Conservation (phyloP, 306 rosid genomes). For the Nissolia schottii region DNA sequence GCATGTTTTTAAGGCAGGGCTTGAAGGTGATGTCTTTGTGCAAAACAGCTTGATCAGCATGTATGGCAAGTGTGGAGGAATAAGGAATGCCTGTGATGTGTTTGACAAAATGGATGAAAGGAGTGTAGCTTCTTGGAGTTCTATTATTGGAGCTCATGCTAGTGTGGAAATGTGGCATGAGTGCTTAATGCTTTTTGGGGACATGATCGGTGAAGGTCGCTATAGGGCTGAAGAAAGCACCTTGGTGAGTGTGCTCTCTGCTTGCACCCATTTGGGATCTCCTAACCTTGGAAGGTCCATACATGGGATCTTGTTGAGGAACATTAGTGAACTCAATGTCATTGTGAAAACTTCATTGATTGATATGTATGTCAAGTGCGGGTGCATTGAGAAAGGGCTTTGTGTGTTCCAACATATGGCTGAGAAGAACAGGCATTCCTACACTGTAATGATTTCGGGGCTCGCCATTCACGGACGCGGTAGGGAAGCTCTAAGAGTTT, state of each 20-base stretch:
- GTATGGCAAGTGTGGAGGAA: constrained; percentile 61
- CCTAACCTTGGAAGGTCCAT: constrained; percentile 60
- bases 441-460: constrained; percentile 74
- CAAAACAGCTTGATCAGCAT: constrained; percentile 78
- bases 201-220: constrained; percentile 52
- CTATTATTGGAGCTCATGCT: constrained; percentile 72
- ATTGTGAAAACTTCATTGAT: constrained; percentile 68
- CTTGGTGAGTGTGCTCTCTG: constrained; percentile 63
- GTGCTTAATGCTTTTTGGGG: constrained; percentile 58
- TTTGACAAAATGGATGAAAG: constrained; percentile 50
- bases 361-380: constrained; percentile 84
- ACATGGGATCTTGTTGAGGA: constrained; percentile 69
- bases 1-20: constrained; percentile 55
- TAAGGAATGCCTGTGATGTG: constrained; percentile 37
- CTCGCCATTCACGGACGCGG: constrained; percentile 81
- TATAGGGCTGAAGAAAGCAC: constrained; percentile 80
- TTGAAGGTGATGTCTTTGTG: constrained; percentile 61
- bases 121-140: constrained; percentile 89
- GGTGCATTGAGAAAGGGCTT: constrained; percentile 61
- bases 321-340: constrained; percentile 64
- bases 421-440: constrained; percentile 57
- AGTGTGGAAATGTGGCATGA: constrained; percentile 62
- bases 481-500: constrained; percentile 58
- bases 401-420: constrained; percentile 49
- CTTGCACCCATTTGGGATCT: constrained; percentile 83